Base-by-base conservation (phyloP, 179 eudicot genomes). In the Amaranthus tricolor region DNA sequence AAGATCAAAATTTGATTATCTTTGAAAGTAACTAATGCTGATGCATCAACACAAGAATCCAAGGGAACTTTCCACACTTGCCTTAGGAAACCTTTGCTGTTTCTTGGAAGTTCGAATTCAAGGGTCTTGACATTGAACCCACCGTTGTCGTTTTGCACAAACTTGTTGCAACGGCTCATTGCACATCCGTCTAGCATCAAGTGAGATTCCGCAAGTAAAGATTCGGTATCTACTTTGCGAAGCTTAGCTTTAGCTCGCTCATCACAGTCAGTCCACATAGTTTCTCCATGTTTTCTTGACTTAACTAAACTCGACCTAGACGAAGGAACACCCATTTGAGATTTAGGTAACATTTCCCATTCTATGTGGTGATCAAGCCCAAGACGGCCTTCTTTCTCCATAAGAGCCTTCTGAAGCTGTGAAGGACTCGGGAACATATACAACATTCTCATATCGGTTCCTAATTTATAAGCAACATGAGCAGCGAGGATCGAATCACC, bases 31-130 rank as follows among this genome's bases (percentile, higher is more conserved):
- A 95, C 68, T 67, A 90, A 81, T 71, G 99, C 97, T 43, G 99
- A 95, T 70, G 99, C 99, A 82, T 95, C 99, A 79, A 95, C 90
- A 68, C 99, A 95, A 71, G 99, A 89, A 43, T 78, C 89, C 88
- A 94, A 69, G 81, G 82, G 80, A 68, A 94, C 94, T 78, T 84
- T 90, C 97, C 98, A 94, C 9, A 82, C 43, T 79, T 88, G 83
- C 71, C 62, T 79, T 80, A 94, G 71, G 43, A 68, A 69, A 66
- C 83, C 90, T 72, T 77, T 75, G 79, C 62, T 57, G 43, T 84
- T 76, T 79, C 86, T 83, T 60, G 85, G 87, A 72, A 86, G 75
- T 78, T 86, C 74, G 52, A 85, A 53, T 71, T 77, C 82, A 76
- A 52, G 65, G 66, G 74, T 61, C 72, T 83, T 57, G 49, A 47